Evolutionary conservation across 2,329 filamentous ascomycete genomes (phyloP).

Genomic region (Fusarium solani-melongenae): DNA sequence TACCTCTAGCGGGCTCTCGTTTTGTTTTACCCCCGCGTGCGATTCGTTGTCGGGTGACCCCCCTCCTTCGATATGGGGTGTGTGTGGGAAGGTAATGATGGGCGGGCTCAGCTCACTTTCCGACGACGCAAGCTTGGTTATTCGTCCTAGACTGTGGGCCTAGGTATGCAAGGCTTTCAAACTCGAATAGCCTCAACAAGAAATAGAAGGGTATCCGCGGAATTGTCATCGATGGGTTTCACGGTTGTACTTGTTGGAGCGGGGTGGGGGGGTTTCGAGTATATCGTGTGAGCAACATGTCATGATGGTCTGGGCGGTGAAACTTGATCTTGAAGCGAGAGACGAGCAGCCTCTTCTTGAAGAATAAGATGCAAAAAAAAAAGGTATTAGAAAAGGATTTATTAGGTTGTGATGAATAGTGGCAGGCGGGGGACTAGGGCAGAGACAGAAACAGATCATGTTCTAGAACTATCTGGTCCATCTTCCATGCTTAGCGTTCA

Average conservation of each 20-base stretch:
- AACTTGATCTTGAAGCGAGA: not conserved
- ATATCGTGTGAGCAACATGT: constrained; percentile 36
- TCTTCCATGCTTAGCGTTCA: not conserved
- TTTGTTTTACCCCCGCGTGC: constrained; percentile 38
- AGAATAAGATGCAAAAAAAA: not conserved
- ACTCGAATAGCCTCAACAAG: not conserved
- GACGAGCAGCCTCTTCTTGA: not conserved
- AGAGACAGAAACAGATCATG: not conserved
- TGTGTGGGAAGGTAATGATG: not conserved
- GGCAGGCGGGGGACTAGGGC: not conserved
- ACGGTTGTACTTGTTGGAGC: not conserved
- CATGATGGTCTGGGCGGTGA: constrained; percentile 23
- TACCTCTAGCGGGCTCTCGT: constrained; percentile 26
- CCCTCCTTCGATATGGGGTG: not conserved
- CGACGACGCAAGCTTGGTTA: not conserved
- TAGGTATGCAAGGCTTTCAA: not conserved
- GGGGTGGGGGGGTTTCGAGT: constrained; percentile 6
- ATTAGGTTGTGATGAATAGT: not conserved
- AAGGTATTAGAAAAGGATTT: not conserved
- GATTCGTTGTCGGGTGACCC: constrained; percentile 30
- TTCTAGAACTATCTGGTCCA: not conserved
- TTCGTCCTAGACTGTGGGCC: not conserved
- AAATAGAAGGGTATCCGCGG: not conserved
- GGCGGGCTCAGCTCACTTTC: not conserved
- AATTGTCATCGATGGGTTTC: no score